phyloP scores from a whole-genome alignment of 2,329 filamentous ascomycete species.

The Pseudogymnoascus sp. region DNA sequence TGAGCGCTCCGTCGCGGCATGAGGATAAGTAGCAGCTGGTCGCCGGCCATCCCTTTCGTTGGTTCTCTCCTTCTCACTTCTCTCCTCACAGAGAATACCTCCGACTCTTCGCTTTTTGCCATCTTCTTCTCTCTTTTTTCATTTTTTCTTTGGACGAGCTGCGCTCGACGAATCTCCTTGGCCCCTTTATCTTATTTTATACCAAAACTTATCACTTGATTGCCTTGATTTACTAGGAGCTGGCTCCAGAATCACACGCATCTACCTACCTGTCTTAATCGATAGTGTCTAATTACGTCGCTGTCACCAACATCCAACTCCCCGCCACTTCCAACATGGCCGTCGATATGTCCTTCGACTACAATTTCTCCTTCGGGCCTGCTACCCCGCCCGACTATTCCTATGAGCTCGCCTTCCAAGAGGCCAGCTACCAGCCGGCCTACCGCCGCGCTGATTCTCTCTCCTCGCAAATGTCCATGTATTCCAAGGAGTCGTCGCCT shows the following conservation, averaged over 20 bases:
- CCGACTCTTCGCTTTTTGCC: constrained; percentile 19
- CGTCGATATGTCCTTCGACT: constrained; percentile 50
- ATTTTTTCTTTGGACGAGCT: constrained; percentile 22
- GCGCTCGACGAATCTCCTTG: constrained; percentile 28
- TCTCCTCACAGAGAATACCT: neutral
- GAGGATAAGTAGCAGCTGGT: constrained; percentile 27
- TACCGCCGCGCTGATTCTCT: constrained; percentile 31
- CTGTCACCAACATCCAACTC: constrained; percentile 11
- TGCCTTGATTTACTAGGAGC: constrained; percentile 21
- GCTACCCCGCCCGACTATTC: constrained; percentile 45
- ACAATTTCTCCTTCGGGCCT: constrained; percentile 45
- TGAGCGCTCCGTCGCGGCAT: constrained; percentile 9
- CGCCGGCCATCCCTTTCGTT: constrained; percentile 12
- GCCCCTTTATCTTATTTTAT: constrained; percentile 17
- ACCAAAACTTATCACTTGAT: constrained; percentile 1
- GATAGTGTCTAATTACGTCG: constrained; percentile 23
- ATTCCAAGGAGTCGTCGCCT: constrained; percentile 61
- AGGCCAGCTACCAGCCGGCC: constrained; percentile 40
- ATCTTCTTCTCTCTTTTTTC: constrained; percentile 20
- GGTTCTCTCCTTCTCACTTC: neutral
- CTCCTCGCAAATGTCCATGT: constrained; percentile 60
- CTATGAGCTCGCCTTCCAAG: constrained; percentile 51
- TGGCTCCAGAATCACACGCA: constrained; percentile 21
- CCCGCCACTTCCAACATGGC: constrained; percentile 31
- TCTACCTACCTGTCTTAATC: constrained; percentile 18